These are phyloP conservation scores for Erysimum pusillum DNA, from an alignment of 441 rosid genomes.

Conservation along the genomic window DNA sequence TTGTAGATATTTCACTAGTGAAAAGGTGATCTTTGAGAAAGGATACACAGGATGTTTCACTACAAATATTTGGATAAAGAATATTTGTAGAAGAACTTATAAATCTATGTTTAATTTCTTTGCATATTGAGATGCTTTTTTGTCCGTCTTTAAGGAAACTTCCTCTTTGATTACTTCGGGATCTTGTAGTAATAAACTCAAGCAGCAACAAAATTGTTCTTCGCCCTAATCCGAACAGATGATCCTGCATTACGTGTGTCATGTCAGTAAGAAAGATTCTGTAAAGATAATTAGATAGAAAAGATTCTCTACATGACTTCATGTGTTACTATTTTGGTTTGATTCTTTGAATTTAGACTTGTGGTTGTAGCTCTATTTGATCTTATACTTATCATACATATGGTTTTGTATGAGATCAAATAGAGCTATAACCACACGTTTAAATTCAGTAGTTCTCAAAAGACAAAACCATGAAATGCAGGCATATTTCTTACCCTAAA, in stretches of 20 bases:
- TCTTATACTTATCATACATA: neutral
- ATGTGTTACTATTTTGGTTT: neutral
- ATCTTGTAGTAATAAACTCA: neutral
- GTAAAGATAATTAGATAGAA: neutral
- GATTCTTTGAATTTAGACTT: neutral
- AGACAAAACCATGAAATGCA: slow-evolving; percentile 1
- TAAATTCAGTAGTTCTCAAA: neutral
- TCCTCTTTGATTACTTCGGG: slow-evolving; percentile 18
- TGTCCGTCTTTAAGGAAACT: neutral
- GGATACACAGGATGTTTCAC: too few species aligned
- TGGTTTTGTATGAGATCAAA: neutral
- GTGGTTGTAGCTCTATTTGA: neutral
- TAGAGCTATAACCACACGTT: too few species aligned
- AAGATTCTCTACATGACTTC: too few species aligned
- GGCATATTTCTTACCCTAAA: neutral
- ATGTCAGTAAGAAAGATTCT: slow-evolving; percentile 10
- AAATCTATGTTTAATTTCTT: slow-evolving; percentile 26
- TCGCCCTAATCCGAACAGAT: neutral
- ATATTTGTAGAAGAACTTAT: too few species aligned
- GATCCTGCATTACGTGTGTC: slow-evolving; percentile 11
- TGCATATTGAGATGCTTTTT: neutral
- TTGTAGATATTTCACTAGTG: neutral
- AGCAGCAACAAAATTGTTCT: slow-evolving; percentile 15
- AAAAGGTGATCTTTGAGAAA: neutral
- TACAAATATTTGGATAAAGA: too few species aligned